These are phyloP conservation scores for Nicotiana rustica DNA, from an alignment of 305 asterid genomes.

Conservation along the genomic window DNA sequence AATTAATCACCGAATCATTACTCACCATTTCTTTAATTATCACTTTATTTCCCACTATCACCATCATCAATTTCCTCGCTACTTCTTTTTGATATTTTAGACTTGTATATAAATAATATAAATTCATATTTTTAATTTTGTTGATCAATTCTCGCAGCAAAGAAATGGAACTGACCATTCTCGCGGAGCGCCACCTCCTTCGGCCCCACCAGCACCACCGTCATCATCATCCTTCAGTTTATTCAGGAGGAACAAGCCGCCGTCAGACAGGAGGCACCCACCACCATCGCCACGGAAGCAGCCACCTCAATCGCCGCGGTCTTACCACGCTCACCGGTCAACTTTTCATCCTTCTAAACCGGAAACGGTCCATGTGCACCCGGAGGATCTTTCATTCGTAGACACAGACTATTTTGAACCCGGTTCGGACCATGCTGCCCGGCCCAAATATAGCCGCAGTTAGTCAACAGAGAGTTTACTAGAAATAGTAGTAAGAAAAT, in stretches of 20 bases:
- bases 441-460: constrained; percentile 49
- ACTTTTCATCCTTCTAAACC: constrained; percentile 45
- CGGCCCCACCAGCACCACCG: constrained; percentile 43
- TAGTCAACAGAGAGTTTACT: constrained; percentile 38
- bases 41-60: constrained; percentile 12
- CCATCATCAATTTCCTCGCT: not conserved
- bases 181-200: not conserved
- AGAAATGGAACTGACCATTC: constrained; percentile 31
- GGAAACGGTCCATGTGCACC: constrained; percentile 52
- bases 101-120: no score
- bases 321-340: constrained; percentile 37
- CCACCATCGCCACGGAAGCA: constrained; percentile 30
- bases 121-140: no score
- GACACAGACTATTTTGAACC: constrained; percentile 40
- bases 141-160: constrained; percentile 31
- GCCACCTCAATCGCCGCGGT: constrained; percentile 29
- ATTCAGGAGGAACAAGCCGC: constrained; percentile 44
- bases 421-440: constrained; percentile 35
- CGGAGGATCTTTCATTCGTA: constrained; percentile 44
- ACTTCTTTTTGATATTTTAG: not conserved
- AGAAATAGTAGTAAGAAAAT: constrained; percentile 34
- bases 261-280: constrained; percentile 44
- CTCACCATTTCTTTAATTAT: not conserved
- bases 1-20: not conserved
- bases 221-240: constrained; percentile 36